Conservation (phyloP, 179 eudicot genomes). For the Silene coronaria region DNA sequence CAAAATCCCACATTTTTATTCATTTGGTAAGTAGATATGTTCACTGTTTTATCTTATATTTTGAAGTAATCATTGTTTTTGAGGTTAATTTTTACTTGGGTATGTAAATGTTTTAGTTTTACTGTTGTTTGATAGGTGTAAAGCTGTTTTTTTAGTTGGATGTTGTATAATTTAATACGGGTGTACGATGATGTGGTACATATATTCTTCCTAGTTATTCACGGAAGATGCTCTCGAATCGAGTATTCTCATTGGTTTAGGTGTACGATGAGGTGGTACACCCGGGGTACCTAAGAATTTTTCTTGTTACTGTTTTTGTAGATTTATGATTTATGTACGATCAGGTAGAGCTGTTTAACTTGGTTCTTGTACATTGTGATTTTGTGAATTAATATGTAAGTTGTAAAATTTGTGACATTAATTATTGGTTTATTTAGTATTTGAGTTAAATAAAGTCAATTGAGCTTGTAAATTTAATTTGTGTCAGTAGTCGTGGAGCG, state of each 20-base stretch:
- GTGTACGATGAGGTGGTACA: too few relatives aligned
- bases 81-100: too few relatives aligned
- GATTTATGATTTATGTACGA: too few relatives aligned
- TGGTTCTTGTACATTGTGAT: too few relatives aligned
- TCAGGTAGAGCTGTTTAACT: too few relatives aligned
- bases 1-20: background rate
- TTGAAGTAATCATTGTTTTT: background rate
- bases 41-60: background rate
- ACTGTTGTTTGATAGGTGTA: background rate
- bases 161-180: background rate
- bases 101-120: background rate
- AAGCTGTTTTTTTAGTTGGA: background rate
- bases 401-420: background rate
- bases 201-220: too few relatives aligned
- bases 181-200: background rate
- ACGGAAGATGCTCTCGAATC: too few relatives aligned
- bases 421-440: background rate
- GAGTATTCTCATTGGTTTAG: too few relatives aligned
- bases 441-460: background rate
- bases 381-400: background rate
- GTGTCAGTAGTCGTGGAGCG: too few relatives aligned
- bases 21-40: background rate
- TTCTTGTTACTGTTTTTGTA: background rate
- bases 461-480: background rate
- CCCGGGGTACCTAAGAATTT: too few relatives aligned